phyloP scores from a whole-genome alignment of 2,329 filamentous ascomycete genomes.

The Akanthomyces lecanii region DNA sequence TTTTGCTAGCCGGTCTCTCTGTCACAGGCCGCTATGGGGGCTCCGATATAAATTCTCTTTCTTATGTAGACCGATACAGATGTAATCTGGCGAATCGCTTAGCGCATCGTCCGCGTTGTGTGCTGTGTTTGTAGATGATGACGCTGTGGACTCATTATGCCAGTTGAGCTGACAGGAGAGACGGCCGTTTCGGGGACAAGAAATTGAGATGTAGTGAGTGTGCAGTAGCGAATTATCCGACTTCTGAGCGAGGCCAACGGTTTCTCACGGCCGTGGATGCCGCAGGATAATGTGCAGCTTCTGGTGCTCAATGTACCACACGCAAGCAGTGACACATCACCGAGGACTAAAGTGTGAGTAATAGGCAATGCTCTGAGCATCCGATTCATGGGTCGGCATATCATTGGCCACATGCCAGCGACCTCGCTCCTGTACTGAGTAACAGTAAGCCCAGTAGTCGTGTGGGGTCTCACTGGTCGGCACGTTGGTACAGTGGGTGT shows the following conservation, averaged over 20 bases:
- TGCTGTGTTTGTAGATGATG: not conserved
- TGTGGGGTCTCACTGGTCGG: not conserved
- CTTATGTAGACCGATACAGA: not conserved
- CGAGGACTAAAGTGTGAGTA: not conserved
- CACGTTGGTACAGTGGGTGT: no score
- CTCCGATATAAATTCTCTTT: not conserved
- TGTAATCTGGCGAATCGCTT: not conserved
- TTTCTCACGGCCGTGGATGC: not conserved
- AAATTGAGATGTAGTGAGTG: not conserved
- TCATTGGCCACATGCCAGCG: not conserved
- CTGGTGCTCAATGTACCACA: not conserved
- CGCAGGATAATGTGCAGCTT: not conserved
- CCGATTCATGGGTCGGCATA: not conserved
- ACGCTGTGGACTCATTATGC: conserved; percentile 8
- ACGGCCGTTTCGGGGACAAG: not conserved
- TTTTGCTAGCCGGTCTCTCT: not conserved
- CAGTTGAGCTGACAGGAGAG: not conserved
- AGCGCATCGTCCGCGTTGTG: not conserved
- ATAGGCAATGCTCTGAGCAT: not conserved
- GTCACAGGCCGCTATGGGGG: not conserved
- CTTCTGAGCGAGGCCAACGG: not conserved
- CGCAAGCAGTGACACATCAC: conserved; percentile 3
- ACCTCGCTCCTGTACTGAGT: not conserved
- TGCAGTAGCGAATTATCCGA: not conserved
- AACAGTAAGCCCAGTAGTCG: no score